phyloP scores from a whole-genome alignment of 108 stramenopile species.

The Discostella pseudostelligera region DNA sequence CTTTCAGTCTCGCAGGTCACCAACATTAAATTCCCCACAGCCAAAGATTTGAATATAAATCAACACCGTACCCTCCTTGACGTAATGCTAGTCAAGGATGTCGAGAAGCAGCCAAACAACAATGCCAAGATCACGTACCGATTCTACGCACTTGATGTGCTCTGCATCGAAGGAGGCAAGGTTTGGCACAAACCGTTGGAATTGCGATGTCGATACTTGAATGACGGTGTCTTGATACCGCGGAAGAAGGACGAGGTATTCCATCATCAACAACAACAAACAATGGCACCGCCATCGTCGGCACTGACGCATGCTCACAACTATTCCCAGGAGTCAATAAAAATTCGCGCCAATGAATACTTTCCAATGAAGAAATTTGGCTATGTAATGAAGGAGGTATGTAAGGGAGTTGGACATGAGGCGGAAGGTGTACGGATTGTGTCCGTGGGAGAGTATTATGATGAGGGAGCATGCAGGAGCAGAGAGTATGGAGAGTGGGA shows the following conservation, averaged over 20 bases:
- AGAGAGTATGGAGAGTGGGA: not conserved
- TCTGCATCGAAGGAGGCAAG: slow-evolving; percentile 44
- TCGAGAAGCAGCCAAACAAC: slow-evolving; percentile 20
- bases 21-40: slow-evolving; percentile 44
- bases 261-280: slow-evolving; percentile 7
- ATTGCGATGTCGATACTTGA: slow-evolving; percentile 39
- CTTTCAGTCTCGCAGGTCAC: slow-evolving; percentile 26
- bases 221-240: slow-evolving; percentile 44
- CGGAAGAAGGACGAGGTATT: slow-evolving; percentile 43
- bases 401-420: slow-evolving; percentile 40
- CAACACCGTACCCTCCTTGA: slow-evolving; percentile 55
- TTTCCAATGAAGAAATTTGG: slow-evolving; percentile 45
- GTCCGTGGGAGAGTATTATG: slow-evolving; percentile 29
- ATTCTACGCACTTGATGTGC: slow-evolving; percentile 40
- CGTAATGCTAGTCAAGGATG: slow-evolving; percentile 40
- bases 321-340: slow-evolving; percentile 41
- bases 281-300: not conserved
- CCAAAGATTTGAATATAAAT: slow-evolving; percentile 29
- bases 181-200: slow-evolving; percentile 48
- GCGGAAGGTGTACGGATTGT: slow-evolving; percentile 39
- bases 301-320: not conserved
- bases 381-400: slow-evolving; percentile 51
- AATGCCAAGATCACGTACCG: slow-evolving; percentile 15
- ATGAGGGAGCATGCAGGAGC: slow-evolving; percentile 7
- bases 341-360: slow-evolving; percentile 49